Percentiles rank a stretch among this genome's conserved stretches.
Conservation (phyloP, 768 basidiomycete genomes). For the Myochromella boudieri region DNA sequence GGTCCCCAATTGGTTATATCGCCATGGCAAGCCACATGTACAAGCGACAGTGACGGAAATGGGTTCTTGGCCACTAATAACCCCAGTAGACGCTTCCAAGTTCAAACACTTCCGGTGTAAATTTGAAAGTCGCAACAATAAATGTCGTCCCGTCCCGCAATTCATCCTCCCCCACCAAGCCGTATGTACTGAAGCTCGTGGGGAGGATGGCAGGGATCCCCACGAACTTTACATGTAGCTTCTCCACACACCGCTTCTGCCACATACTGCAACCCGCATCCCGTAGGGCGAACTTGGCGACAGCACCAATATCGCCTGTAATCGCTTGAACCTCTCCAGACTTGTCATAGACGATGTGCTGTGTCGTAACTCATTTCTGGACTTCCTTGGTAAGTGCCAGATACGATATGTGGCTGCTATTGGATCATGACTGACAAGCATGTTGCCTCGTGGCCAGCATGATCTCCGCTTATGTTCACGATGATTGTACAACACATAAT, state of each 20-base stretch:
- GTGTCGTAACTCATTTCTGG: no score
- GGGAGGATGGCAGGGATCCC: slow-evolving; percentile 44
- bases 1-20: no score
- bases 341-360: no score
- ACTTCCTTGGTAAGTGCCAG: no score
- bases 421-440: no score
- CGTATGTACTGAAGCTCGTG: slow-evolving; percentile 68
- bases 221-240: slow-evolving; percentile 20
- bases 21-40: background rate
- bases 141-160: slow-evolving; percentile 31
- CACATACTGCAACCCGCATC: slow-evolving; percentile 53
- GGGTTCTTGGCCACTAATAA: slow-evolving; percentile 32
- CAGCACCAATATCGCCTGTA: slow-evolving; percentile 20
- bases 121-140: slow-evolving; percentile 61
- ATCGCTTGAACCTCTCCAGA: slow-evolving; percentile 6
- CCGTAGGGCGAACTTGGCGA: slow-evolving; percentile 59
- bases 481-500: no score
- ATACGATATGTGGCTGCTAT: no score
- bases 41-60: background rate
- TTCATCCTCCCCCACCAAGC: slow-evolving; percentile 35
- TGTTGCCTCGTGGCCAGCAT: no score
- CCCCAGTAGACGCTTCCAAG: slow-evolving; percentile 18
- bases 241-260: slow-evolving; percentile 46
- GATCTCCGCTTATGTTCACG: no score
- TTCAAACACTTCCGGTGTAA: slow-evolving; percentile 50